A percentile compares a stretch with the other conserved stretches of the same genome.
Evolutionary conservation across 2,329 filamentous ascomycete species (phyloP).

Genomic region (Sphaerulina populicola): DNA sequence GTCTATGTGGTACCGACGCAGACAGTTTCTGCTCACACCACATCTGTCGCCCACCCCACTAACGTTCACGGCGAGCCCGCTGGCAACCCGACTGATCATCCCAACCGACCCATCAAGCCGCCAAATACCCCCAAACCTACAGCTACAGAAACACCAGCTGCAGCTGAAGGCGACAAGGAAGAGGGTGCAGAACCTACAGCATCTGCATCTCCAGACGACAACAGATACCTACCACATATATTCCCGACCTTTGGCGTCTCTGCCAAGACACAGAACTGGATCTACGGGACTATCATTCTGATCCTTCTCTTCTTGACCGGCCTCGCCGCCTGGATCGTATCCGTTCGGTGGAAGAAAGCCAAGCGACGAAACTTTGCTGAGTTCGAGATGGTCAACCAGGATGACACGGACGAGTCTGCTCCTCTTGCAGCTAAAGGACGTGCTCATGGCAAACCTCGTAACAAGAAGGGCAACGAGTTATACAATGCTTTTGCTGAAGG

Average conservation of each 20-base stretch:
- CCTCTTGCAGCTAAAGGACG: conserved; percentile 10
- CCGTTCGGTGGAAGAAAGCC: conserved; percentile 62
- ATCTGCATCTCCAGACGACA: conserved; percentile 35
- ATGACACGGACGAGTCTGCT: conserved; percentile 55
- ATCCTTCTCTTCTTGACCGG: conserved; percentile 77
- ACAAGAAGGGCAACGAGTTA: conserved; percentile 70
- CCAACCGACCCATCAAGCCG: conserved; percentile 51
- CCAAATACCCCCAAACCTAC: conserved; percentile 31
- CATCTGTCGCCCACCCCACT: conserved; percentile 42
- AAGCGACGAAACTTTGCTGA: conserved; percentile 68
- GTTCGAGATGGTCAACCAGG: conserved; percentile 83
- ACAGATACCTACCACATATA: conserved; percentile 66
- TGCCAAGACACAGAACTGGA: conserved; percentile 83
- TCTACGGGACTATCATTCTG: conserved; percentile 75
- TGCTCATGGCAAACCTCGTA: conserved; percentile 39
- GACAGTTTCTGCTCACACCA: conserved; percentile 53
- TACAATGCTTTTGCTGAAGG: conserved; percentile 97
- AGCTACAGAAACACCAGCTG: conserved; percentile 30
- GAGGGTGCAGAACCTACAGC: conserved; percentile 17
- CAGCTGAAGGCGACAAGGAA: conserved; percentile 26
- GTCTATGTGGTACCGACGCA: conserved; percentile 49
- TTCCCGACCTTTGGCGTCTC: conserved; percentile 86
- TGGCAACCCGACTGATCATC: conserved; percentile 42
- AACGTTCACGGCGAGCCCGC: conserved; percentile 38
- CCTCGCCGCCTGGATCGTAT: conserved; percentile 67